These are phyloP conservation scores for Exophiala lecanii-corni DNA, from an alignment of 2,329 filamentous ascomycete genomes.

Conservation along the genomic window DNA sequence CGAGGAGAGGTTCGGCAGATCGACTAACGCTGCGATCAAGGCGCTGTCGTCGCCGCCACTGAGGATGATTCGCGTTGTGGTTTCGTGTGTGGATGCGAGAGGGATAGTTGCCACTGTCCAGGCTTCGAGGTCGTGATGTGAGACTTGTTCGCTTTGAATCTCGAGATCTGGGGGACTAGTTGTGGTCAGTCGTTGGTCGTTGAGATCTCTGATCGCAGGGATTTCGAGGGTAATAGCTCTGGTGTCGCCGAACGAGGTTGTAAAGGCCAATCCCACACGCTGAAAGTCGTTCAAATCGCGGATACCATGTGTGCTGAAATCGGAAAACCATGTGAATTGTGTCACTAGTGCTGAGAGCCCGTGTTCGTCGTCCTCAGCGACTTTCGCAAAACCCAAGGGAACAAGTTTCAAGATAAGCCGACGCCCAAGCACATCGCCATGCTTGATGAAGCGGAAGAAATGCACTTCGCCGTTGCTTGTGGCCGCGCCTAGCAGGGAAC, in stretches of 20 bases:
- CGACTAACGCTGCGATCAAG: conserved; percentile 35
- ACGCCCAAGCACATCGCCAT: conserved; percentile 20
- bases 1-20: conserved; percentile 26
- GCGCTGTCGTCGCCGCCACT: conserved; percentile 70
- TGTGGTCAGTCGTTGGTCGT: conserved; percentile 16
- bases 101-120: conserved; percentile 66
- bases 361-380: conserved; percentile 14
- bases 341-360: conserved; percentile 19
- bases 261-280: conserved; percentile 28
- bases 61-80: conserved; percentile 27
- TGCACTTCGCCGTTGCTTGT: conserved; percentile 70
- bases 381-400: conserved; percentile 25
- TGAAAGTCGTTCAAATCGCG: conserved; percentile 13
- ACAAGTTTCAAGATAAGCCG: conserved; percentile 38
- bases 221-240: conserved; percentile 25
- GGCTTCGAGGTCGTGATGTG: conserved; percentile 55
- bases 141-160: not conserved
- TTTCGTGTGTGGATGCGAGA: conserved; percentile 11
- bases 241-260: conserved; percentile 35
- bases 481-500: conserved; percentile 63
- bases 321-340: conserved; percentile 23
- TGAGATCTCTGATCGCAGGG: conserved; percentile 34
- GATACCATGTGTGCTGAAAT: conserved; percentile 11
- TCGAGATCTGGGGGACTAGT: conserved; percentile 9
- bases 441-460: conserved; percentile 47